Evolutionary conservation across 495 filamentous ascomycete species (phyloP).

Genomic region (Penicillium maclennaniae): DNA sequence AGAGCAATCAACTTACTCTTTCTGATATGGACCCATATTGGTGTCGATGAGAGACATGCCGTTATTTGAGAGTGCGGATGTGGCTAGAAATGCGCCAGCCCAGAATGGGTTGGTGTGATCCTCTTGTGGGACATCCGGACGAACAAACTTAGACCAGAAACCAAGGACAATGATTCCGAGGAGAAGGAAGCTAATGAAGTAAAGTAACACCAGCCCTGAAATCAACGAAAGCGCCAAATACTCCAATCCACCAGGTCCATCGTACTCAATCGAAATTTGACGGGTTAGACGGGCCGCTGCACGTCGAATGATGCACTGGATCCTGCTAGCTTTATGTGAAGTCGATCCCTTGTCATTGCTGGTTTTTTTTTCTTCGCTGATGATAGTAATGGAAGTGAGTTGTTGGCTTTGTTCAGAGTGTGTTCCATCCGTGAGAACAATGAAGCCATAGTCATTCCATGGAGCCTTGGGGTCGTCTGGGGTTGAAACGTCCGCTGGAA

Average conservation of each 20-base stretch:
- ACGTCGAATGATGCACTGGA: slow-evolving; percentile 16
- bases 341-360: slow-evolving; percentile 8
- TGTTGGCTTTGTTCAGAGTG: background rate
- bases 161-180: slow-evolving; percentile 68
- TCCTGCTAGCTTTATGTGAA: background rate
- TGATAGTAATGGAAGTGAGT: slow-evolving; percentile 21
- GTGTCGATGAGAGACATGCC: slow-evolving; percentile 80
- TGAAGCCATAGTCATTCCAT: background rate
- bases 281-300: slow-evolving; percentile 26
- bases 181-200: slow-evolving; percentile 68
- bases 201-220: slow-evolving; percentile 62
- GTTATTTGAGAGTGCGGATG: slow-evolving; percentile 78
- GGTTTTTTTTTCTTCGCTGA: slow-evolving; percentile 6
- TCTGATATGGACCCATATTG: slow-evolving; percentile 59
- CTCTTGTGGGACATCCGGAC: slow-evolving; percentile 48
- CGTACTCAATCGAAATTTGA: slow-evolving; percentile 51
- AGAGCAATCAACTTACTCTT: slow-evolving; percentile 18
- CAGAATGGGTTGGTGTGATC: slow-evolving; percentile 67
- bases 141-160: slow-evolving; percentile 60
- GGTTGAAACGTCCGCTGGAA: background rate
- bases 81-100: slow-evolving; percentile 39
- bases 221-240: slow-evolving; percentile 69
- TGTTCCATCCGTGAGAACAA: background rate
- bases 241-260: slow-evolving; percentile 66
- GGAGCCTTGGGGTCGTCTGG: background rate